phyloP scores from a whole-genome alignment of 2,329 filamentous ascomycete species.

The Niveomyces coronatus region DNA sequence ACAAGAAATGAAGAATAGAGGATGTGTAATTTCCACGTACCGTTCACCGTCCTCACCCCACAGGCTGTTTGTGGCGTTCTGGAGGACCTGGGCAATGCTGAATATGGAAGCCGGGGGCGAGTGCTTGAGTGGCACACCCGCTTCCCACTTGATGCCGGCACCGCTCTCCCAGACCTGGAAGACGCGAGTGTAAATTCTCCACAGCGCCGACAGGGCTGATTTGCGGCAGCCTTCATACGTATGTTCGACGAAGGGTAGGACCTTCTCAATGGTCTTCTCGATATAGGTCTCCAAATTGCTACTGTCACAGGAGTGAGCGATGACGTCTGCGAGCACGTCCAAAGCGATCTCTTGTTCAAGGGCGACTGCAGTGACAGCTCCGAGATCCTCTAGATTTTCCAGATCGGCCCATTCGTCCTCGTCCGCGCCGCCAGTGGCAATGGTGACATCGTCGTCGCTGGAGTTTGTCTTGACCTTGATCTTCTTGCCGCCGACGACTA shows the following conservation, averaged over 20 bases:
- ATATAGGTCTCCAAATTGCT: conserved; percentile 70
- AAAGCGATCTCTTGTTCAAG: conserved; percentile 96
- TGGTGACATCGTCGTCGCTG: conserved; percentile 44
- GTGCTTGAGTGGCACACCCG: conserved; percentile 74
- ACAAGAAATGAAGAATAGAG: conserved; percentile 14
- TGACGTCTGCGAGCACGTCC: conserved; percentile 87
- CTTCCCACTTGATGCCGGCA: conserved; percentile 72
- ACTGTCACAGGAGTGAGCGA: conserved; percentile 72
- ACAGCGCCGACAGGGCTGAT: conserved; percentile 81
- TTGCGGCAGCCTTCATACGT: conserved; percentile 89
- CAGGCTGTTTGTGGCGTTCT: conserved; percentile 71
- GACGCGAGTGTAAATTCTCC: conserved; percentile 85
- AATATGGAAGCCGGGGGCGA: conserved; percentile 69
- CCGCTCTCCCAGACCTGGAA: conserved; percentile 75
- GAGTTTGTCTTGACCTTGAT: conserved; percentile 59
- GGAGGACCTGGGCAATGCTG: conserved; percentile 78
- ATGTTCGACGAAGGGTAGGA: conserved; percentile 76
- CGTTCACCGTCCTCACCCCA: conserved; percentile 89
- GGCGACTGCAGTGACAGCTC: conserved; percentile 77
- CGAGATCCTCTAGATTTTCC: conserved; percentile 74
- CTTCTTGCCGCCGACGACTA: conserved; percentile 74
- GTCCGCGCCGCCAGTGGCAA: conserved; percentile 44
- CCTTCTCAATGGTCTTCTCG: conserved; percentile 74
- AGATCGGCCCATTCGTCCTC: conserved; percentile 63
- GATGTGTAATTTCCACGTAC: conserved; percentile 52